Evolutionary conservation across 352 stramenopile genomes (phyloP).

Genomic region (Phytophthora macrochlamydospora): DNA sequence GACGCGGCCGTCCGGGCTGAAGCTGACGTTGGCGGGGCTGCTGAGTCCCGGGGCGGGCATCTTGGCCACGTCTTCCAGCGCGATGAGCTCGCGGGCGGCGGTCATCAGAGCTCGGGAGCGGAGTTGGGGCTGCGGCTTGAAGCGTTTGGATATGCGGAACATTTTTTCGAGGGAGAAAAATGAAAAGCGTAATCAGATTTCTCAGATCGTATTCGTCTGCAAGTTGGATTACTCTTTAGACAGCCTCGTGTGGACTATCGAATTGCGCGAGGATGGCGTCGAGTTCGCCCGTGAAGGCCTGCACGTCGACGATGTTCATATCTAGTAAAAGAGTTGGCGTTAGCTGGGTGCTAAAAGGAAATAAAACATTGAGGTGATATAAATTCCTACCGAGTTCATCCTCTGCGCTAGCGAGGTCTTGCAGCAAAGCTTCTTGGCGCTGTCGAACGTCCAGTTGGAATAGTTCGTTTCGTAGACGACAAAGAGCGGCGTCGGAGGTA

Average conservation of each 20-base stretch:
- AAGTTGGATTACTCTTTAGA: no score
- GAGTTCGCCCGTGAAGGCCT: constrained; percentile 52
- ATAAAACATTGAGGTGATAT: background rate
- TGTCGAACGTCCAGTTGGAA: constrained; percentile 65
- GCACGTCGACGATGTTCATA: constrained; percentile 42
- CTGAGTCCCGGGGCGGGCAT: constrained; percentile 87
- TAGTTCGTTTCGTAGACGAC: constrained; percentile 45
- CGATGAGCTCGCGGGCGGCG: constrained; percentile 50
- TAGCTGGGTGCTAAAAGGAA: background rate
- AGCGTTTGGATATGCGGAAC: constrained; percentile 25
- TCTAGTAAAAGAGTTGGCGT: constrained; percentile 17
- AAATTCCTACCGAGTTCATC: constrained; percentile 36
- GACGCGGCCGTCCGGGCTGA: constrained; percentile 81
- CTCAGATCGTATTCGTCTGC: background rate
- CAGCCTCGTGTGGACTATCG: constrained; percentile 2
- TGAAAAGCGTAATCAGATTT: background rate
- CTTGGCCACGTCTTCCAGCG: constrained; percentile 87
- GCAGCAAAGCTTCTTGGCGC: constrained; percentile 39
- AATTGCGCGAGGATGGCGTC: constrained; percentile 64
- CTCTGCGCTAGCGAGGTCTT: constrained; percentile 42
- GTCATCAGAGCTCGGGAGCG: background rate
- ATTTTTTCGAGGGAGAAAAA: background rate
- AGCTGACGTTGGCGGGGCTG: constrained; percentile 80
- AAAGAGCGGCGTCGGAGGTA: constrained; percentile 14
- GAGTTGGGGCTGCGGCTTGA: constrained; percentile 2